Base-by-base conservation (phyloP, 2,329 filamentous ascomycete species). In the Botrytis porri region DNA sequence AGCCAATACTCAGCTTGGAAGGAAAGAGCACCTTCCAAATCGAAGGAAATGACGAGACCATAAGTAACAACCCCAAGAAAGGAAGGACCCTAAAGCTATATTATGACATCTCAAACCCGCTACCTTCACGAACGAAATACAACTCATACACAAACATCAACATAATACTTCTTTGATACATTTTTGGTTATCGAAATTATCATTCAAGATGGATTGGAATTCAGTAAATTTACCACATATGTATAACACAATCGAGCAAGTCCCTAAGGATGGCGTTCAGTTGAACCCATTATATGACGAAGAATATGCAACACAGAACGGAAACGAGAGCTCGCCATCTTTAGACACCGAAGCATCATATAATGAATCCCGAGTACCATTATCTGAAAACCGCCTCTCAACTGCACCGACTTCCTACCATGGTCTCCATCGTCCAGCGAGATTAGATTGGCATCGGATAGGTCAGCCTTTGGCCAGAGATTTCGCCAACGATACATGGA, bases 171-270 rank as follows among this genome's bases (percentile, higher is more conserved):
- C 25, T 63, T 57, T 54, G 10, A 10, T 57, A 32, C 16, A 41
- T 41, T 67, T 41, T 67, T 57, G 48, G 65, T 57, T 57, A 41
- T 67, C 14, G n/a, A 64, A 57, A 67, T n/a, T 57, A 57, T 57
- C 20, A 67, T 57, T 57, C 65, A 67, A 10, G 65, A 51, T 41
- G n/a, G 54, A 67, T 41, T 67, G 54, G n/a, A 67, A 57, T 41
- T 67, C 65, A 67, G 54, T 57, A 67, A 51, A 32, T 67, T 41
- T 37, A 67, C 48, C 35, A 32, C 48, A 67, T 41, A 25, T 57
- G 25, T 67, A 67, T 57, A 57, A 67, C 22, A 67, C 18, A 20
- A 22, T 7, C 18, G n/a, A 22, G 29, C 35, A 41, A 6, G 1
- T 18, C 35, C 25, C 35, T 18, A 32, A 29, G 22, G 8, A 37